These are phyloP conservation scores for Lactuca sativa DNA, from an alignment of 129 eudicot species.

Conservation along the genomic window DNA sequence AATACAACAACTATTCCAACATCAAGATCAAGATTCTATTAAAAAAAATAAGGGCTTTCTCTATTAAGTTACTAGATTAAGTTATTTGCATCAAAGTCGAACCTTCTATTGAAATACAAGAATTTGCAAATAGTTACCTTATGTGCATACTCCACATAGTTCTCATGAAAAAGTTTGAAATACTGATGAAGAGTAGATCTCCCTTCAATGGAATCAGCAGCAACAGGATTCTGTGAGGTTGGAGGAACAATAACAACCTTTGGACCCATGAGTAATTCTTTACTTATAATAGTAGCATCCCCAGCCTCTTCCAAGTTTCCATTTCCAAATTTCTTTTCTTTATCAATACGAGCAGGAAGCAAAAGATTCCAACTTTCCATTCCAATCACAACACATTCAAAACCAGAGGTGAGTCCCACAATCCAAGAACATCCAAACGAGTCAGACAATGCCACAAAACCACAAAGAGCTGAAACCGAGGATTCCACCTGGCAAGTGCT, in stretches of 20 bases:
- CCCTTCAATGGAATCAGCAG: constrained; percentile 93
- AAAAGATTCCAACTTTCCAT: constrained; percentile 86
- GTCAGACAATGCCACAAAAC: constrained; percentile 77
- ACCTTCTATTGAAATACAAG: background rate
- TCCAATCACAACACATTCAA: constrained; percentile 75
- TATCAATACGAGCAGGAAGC: constrained; percentile 50
- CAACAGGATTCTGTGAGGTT: constrained; percentile 53
- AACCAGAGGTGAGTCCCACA: constrained; percentile 71
- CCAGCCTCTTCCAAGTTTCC: constrained; percentile 36
- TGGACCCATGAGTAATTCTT: constrained; percentile 83
- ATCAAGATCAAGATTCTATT: background rate
- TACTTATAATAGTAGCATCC: constrained; percentile 66
- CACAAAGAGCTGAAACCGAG: constrained; percentile 55
- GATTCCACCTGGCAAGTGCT: constrained; percentile 66
- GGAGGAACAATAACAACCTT: constrained; percentile 70
- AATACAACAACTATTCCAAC: background rate
- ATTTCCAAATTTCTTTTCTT: constrained; percentile 27
- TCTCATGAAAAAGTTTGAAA: constrained; percentile 93
- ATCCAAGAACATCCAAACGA: constrained; percentile 90
- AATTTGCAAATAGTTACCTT: constrained; percentile 53
- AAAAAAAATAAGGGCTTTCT: background rate
- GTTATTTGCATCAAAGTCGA: background rate
- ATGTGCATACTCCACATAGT: constrained; percentile 96
- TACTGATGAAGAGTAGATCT: constrained; percentile 90
- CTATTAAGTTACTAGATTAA: background rate